These are phyloP conservation scores for Tetradesmus obliquus DNA, from an alignment of 139 green algal genomes.

Conservation along the genomic window DNA sequence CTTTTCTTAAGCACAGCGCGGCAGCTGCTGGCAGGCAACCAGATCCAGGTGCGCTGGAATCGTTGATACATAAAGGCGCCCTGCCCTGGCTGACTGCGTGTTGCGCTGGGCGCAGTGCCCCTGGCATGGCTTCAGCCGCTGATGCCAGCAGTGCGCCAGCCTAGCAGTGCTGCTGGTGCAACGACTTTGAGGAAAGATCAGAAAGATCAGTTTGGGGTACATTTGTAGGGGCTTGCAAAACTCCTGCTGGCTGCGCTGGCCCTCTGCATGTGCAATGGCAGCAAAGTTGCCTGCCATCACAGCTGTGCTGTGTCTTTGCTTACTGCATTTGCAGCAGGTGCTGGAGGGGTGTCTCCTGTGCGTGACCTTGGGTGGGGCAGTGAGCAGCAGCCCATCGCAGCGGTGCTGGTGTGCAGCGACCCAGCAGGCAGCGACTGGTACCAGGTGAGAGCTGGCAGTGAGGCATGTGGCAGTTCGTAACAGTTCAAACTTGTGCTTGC, in stretches of 20 bases:
- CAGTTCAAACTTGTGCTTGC: too few relatives aligned
- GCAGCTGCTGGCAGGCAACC: not conserved
- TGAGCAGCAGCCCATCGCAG: conserved; percentile 63
- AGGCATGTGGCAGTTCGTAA: not conserved
- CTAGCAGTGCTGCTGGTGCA: not conserved
- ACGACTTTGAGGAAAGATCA: not conserved
- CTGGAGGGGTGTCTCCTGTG: conserved; percentile 33
- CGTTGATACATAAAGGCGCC: too few relatives aligned
- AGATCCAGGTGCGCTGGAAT: not conserved
- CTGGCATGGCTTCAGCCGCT: too few relatives aligned
- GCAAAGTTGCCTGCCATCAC: not conserved
- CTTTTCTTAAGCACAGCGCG: conserved; percentile 55
- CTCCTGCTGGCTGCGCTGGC: too few relatives aligned
- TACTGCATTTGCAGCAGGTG: not conserved
- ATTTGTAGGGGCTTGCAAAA: too few relatives aligned
- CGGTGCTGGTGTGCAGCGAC: conserved; percentile 81
- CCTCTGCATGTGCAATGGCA: not conserved
- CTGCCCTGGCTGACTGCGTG: too few relatives aligned
- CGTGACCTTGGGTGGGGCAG: conserved; percentile 52
- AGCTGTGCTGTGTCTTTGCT: not conserved
- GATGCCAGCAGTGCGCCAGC: not conserved
- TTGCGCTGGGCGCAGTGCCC: too few relatives aligned
- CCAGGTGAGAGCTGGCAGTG: not conserved
- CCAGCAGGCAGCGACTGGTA: conserved; percentile 73
- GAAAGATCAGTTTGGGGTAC: too few relatives aligned